These are phyloP conservation scores for Elsinoe perseae DNA, from an alignment of 2,329 filamentous ascomycete genomes.

Conservation along the genomic window DNA sequence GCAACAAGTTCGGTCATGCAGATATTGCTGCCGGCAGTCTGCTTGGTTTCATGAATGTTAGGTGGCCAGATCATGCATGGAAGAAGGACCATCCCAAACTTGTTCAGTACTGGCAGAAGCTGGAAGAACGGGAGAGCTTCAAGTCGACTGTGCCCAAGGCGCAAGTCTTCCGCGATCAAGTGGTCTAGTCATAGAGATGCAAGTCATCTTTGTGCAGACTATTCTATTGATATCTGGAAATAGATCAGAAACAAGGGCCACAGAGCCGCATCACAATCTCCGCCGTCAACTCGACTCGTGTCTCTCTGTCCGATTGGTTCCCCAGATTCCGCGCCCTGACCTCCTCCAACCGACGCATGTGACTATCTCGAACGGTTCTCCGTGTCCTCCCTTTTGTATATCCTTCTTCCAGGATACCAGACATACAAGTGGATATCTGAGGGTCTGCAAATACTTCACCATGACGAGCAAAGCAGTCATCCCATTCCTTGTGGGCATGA, in stretches of 20 bases:
- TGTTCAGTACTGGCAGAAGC: conserved; percentile 40
- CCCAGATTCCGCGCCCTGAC: background rate
- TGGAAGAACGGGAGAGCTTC: conserved; percentile 39
- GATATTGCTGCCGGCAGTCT: conserved; percentile 31
- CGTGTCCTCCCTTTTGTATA: background rate
- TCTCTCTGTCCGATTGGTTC: conserved; percentile 3
- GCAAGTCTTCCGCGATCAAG: conserved; percentile 31
- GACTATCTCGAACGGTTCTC: conserved; percentile 1
- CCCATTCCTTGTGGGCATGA: conserved; percentile 86
- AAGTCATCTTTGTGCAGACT: background rate
- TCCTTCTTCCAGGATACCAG: background rate
- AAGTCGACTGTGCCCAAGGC: conserved; percentile 27
- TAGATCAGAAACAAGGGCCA: background rate
- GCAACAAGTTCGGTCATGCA: conserved; percentile 29
- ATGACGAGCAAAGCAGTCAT: conserved; percentile 69
- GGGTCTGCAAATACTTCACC: conserved; percentile 16
- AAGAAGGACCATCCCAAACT: conserved; percentile 29
- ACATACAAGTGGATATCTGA: background rate
- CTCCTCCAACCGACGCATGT: conserved; percentile 3
- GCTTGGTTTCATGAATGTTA: conserved; percentile 29
- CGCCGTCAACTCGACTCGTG: background rate
- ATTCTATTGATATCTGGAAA: background rate
- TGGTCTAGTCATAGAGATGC: conserved; percentile 25
- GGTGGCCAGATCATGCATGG: conserved; percentile 31
- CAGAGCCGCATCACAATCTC: conserved; percentile 9